Evolutionary conservation across 805 yeast species (phyloP).

Genomic region (Metschnikowia anglica): DNA sequence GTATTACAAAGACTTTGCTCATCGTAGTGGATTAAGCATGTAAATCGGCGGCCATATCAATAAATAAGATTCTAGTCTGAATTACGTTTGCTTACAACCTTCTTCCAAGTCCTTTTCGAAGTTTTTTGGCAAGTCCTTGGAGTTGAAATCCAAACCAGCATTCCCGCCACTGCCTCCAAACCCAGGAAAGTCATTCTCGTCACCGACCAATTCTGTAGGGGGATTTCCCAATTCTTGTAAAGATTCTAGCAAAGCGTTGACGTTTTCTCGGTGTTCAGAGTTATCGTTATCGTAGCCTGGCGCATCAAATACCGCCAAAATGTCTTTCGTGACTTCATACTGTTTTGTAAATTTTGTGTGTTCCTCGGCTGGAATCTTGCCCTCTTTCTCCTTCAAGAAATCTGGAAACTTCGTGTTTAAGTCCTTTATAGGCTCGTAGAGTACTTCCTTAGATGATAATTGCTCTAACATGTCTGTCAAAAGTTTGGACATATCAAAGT

Average conservation of each 20-base stretch:
- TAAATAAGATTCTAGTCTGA: neutral
- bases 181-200: slow-evolving; percentile 47
- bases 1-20: slow-evolving; percentile 62
- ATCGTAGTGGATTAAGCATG: slow-evolving; percentile 35
- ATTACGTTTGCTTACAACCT: slow-evolving; percentile 49
- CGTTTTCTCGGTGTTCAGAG: slow-evolving; percentile 44
- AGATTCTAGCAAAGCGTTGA: slow-evolving; percentile 61
- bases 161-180: slow-evolving; percentile 41
- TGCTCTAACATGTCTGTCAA: slow-evolving; percentile 75
- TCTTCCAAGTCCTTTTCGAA: slow-evolving; percentile 54
- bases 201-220: slow-evolving; percentile 71
- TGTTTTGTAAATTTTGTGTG: slow-evolving; percentile 59
- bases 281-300: slow-evolving; percentile 57
- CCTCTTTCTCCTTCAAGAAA: slow-evolving; percentile 61
- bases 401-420: slow-evolving; percentile 68
- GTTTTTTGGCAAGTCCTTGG: slow-evolving; percentile 54
- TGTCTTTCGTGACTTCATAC: slow-evolving; percentile 55
- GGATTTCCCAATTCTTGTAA: slow-evolving; percentile 78
- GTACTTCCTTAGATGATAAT: slow-evolving; percentile 77
- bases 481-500: slow-evolving; percentile 61
- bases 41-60: neutral
- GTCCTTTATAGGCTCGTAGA: slow-evolving; percentile 86
- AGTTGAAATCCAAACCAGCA: slow-evolving; percentile 46
- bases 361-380: slow-evolving; percentile 45
- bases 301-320: slow-evolving; percentile 66